Percentiles rank a stretch among this genome's conserved stretches.
Evolutionary conservation across 1,284 basidiomycete species (phyloP).

Genomic region (Tylopilus sp.): DNA sequence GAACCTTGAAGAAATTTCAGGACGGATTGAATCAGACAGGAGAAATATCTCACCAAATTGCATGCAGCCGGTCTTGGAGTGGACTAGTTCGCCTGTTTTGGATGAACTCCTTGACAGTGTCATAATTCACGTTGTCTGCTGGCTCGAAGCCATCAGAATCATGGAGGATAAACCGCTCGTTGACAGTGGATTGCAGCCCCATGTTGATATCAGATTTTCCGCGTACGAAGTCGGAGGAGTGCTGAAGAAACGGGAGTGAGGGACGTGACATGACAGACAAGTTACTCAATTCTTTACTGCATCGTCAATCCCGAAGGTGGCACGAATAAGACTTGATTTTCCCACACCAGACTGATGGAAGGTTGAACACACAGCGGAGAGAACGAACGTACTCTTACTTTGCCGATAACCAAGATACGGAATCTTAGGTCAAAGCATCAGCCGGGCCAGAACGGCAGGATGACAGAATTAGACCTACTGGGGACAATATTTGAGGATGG

Average conservation of each 20-base stretch:
- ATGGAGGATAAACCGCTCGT: conserved; percentile 5
- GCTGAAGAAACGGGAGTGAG: neutral
- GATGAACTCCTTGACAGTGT: conserved; percentile 2
- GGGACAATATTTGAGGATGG: conserved; percentile 1
- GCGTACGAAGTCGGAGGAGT: neutral
- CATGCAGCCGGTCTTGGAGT: neutral
- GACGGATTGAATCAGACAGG: neutral
- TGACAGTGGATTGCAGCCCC: conserved; percentile 1
- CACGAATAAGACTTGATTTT: conserved; percentile 6
- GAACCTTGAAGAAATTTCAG: neutral
- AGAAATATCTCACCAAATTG: neutral
- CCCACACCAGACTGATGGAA: neutral
- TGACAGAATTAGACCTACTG: neutral
- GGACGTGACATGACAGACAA: neutral
- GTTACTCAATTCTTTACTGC: neutral
- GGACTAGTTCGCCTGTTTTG: neutral
- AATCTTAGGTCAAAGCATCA: neutral
- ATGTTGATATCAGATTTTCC: neutral
- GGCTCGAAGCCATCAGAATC: conserved; percentile 5
- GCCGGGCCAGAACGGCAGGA: neutral
- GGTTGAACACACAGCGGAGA: neutral
- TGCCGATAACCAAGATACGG: conserved; percentile 9
- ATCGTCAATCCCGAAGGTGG: no score
- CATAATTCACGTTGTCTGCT: conserved; percentile 1
- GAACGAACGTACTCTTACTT: neutral